phyloP scores from a whole-genome alignment of 2,329 filamentous ascomycete species.

The Cladosporium sp. region DNA sequence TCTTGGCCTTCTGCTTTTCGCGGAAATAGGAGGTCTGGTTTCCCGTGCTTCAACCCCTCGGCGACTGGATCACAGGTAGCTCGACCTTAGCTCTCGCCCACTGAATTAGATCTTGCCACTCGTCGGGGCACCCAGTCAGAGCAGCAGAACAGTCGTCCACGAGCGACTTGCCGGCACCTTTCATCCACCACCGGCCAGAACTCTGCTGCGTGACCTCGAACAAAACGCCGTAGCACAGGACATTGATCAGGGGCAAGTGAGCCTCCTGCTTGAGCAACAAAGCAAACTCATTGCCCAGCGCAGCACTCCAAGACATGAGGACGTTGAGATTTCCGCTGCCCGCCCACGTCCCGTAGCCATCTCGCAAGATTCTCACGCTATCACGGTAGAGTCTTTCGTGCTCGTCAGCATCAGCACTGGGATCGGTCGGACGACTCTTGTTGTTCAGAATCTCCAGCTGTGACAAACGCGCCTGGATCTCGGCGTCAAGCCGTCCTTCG shows the following conservation, averaged over 20 bases:
- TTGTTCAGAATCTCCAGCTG: not conserved
- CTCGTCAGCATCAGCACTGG: not conserved
- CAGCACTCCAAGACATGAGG: not conserved
- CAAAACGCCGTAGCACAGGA: slow-evolving; percentile 2
- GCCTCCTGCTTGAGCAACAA: not conserved
- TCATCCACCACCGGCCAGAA: not conserved
- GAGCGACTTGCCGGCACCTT: not conserved
- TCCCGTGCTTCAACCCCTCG: too few relatives aligned
- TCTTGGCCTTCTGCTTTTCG: too few relatives aligned
- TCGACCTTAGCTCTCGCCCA: slow-evolving; percentile 5
- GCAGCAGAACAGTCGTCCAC: slow-evolving; percentile 4
- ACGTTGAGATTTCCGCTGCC: not conserved
- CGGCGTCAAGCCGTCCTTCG: not conserved
- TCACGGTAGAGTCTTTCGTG: not conserved
- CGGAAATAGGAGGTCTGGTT: too few relatives aligned
- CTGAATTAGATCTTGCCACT: slow-evolving; percentile 4
- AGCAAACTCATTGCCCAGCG: slow-evolving; percentile 1
- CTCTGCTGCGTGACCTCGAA: not conserved
- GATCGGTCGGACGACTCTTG: not conserved
- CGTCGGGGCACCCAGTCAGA: slow-evolving; percentile 1
- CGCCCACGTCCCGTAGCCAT: not conserved
- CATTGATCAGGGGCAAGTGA: not conserved
- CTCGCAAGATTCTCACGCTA: not conserved
- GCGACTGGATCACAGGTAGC: not conserved
- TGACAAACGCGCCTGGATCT: not conserved